Percentiles rank a stretch among this genome's conserved stretches.
phyloP scores from a whole-genome alignment of 331 rosid genomes.

The Dryas integrifolia region DNA sequence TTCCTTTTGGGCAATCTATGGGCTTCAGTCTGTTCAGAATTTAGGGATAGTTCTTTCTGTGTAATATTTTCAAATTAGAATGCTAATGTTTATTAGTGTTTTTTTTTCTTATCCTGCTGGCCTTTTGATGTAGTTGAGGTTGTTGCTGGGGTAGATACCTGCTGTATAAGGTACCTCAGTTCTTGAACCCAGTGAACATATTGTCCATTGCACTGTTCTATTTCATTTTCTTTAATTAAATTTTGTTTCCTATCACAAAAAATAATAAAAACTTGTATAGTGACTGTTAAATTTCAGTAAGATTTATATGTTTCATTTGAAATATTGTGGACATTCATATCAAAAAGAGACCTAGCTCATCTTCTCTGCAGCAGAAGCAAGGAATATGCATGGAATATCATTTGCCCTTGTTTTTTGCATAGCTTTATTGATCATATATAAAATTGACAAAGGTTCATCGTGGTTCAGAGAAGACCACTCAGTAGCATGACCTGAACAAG shows the following conservation, averaged over 20 bases:
- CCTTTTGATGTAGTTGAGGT: neutral
- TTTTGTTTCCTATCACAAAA: too few species aligned
- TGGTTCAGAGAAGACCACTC: slow-evolving; percentile 12
- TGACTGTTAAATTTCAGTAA: neutral
- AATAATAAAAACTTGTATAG: too few species aligned
- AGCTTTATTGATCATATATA: slow-evolving; percentile 2
- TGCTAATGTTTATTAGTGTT: neutral
- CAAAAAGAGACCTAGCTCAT: neutral
- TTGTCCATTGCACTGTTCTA: too few species aligned
- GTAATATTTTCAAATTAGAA: neutral
- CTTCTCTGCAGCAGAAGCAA: neutral
- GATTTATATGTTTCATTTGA: neutral
- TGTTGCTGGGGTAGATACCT: neutral
- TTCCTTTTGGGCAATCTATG: neutral
- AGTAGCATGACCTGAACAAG: neutral
- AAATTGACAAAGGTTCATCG: slow-evolving; percentile 3
- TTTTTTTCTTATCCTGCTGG: neutral
- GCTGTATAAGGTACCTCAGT: neutral
- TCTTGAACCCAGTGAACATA: neutral
- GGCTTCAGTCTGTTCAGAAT: neutral
- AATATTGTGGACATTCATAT: neutral
- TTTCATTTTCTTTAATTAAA: too few species aligned
- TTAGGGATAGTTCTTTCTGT: neutral
- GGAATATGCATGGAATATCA: neutral
- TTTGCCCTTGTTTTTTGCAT: neutral